phyloP scores from a whole-genome alignment of 169 alveolate species.

The Plasmodium knowlesi region DNA sequence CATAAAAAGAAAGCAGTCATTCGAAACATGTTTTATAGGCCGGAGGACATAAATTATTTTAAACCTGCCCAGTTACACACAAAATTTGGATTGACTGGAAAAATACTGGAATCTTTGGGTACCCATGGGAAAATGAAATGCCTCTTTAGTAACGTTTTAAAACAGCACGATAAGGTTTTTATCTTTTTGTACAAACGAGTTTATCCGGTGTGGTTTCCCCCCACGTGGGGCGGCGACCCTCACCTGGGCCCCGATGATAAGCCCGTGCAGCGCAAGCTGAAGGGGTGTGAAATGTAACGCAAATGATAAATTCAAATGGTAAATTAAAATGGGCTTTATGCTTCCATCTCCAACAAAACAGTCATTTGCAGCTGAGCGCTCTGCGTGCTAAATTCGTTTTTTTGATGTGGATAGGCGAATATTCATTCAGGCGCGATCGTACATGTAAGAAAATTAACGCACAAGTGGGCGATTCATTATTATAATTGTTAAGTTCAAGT shows the following conservation, averaged over 20 bases:
- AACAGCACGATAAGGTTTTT: conserved; percentile 96
- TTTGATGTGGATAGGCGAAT: background rate
- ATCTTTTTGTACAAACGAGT: conserved; percentile 94
- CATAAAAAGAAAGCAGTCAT: conserved; percentile 97
- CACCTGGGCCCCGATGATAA: conserved; percentile 57
- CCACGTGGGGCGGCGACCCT: conserved; percentile 82
- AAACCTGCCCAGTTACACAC: conserved; percentile 98
- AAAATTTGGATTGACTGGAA: conserved; percentile 97
- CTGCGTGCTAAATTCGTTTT: background rate
- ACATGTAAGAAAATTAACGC: background rate
- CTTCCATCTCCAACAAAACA: background rate
- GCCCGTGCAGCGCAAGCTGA: conserved; percentile 5
- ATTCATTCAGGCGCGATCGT: background rate
- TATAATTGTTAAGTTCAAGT: background rate
- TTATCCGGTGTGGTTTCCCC: conserved; percentile 92
- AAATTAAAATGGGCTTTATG: background rate
- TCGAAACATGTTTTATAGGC: conserved; percentile 98
- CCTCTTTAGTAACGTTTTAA: conserved; percentile 94
- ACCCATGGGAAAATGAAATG: conserved; percentile 99
- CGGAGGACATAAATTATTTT: conserved; percentile 96
- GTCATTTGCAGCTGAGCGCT: background rate
- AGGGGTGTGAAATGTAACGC: background rate
- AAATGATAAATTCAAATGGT: background rate
- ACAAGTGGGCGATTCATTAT: background rate
- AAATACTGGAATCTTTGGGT: conserved; percentile 97